Percentiles rank a stretch among this genome's conserved stretches.
phyloP scores from a whole-genome alignment of 345 rosid species.

The Linum usitatissimum region DNA sequence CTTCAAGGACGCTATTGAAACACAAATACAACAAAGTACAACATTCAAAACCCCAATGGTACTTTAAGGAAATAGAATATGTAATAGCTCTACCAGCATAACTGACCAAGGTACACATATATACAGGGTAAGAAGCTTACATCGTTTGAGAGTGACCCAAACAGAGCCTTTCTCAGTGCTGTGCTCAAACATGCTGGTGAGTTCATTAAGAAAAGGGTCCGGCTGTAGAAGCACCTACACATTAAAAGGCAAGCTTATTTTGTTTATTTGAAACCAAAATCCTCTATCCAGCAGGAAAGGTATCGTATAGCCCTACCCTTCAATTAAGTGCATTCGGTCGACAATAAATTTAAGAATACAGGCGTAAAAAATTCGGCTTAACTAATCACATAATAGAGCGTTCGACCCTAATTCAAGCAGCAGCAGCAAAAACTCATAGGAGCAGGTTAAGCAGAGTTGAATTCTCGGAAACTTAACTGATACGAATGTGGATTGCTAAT shows the following conservation, averaged over 20 bases:
- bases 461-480: neutral
- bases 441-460: neutral
- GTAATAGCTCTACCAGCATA: constrained; percentile 1
- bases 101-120: neutral
- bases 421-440: neutral
- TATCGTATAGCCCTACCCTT: too few relatives aligned
- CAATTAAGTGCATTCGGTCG: too few relatives aligned
- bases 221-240: constrained; percentile 61
- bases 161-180: constrained; percentile 73
- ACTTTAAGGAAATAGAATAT: neutral
- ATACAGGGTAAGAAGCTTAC: constrained; percentile 25
- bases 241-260: neutral
- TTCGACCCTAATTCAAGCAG: neutral
- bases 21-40: constrained; percentile 5
- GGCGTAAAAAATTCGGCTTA: neutral
- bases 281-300: neutral
- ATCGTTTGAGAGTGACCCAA: constrained; percentile 93
- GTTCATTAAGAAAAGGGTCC: constrained; percentile 86
- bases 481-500: too few relatives aligned
- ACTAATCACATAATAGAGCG: neutral
- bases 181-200: constrained; percentile 77
- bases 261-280: neutral
- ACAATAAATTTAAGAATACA: neutral
- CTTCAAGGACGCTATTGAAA: constrained; percentile 53
- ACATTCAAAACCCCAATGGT: neutral